These are phyloP conservation scores for Fusarium redolens DNA, from an alignment of 2,329 filamentous ascomycete genomes.

Conservation along the genomic window DNA sequence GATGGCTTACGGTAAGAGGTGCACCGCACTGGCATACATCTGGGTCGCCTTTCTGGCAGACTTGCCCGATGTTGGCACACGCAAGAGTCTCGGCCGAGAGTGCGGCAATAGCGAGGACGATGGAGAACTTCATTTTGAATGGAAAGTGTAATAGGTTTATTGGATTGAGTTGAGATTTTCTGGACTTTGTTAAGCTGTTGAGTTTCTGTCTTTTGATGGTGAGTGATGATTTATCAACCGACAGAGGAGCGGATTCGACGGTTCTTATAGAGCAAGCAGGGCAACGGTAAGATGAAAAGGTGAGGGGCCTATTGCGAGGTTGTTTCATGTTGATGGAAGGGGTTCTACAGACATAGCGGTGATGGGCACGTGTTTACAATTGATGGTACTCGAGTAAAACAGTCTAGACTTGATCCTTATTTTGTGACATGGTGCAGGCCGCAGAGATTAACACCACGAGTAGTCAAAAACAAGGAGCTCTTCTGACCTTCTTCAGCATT, in stretches of 20 bases:
- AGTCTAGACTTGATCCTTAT: not conserved
- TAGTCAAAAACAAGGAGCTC: accelerated
- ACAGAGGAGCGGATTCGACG: not conserved
- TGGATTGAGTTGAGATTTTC: not conserved
- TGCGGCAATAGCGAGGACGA: not conserved
- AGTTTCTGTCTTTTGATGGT: not conserved
- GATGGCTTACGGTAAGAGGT: not conserved
- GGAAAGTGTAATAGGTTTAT: accelerated
- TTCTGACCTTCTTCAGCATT: too few species aligned
- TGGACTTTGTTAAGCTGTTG: not conserved
- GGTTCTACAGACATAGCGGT: not conserved
- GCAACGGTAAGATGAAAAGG: accelerated
- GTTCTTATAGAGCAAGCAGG: not conserved
- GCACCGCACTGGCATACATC: not conserved
- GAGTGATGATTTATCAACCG: not conserved
- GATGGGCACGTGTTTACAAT: not conserved
- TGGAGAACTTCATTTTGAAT: not conserved
- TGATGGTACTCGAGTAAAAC: not conserved
- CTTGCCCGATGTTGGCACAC: not conserved
- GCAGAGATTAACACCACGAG: too few species aligned
- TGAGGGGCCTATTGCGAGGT: not conserved
- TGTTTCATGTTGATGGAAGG: not conserved
- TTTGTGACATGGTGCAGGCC: not conserved
- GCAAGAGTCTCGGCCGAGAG: not conserved
- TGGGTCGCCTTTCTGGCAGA: not conserved